Evolutionary conservation across 2,329 filamentous ascomycete species (phyloP), one percentile per base, ranked within the genome.

Genomic region (Corynespora cassiicola): DNA sequence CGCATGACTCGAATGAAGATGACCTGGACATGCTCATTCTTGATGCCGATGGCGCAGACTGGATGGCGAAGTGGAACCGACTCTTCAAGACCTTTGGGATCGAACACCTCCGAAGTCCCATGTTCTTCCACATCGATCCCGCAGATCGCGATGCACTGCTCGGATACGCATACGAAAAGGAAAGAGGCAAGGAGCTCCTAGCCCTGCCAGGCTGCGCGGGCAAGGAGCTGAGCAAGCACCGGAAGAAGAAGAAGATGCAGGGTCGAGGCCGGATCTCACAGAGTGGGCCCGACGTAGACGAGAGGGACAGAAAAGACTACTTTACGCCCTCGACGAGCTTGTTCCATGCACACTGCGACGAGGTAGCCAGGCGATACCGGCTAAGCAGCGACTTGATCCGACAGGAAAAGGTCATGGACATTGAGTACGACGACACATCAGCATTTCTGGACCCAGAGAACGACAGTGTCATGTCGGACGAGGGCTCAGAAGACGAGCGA

Each of bases 51-150:
- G 80, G 78, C 0, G 69, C 77, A 31, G 57, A 71, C 28, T 92
- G 87, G 87, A 81, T 92, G 75, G 69, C 77, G 7, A 76, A 81
- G 25, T 92, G 88, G 88, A 81, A 87, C 28, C 71, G 75, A 10
- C 76, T 86, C 3, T 92, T 92, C 66, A 72, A 76, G 20, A 79
- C 78, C 3, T 81, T 89, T 28, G 78, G 84, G 31, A 92, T 92
- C 30, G 75, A 78, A 1, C 81, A 90, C 54, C 71, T 94, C 24
- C 77, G 88, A 11, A 90, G 86, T 50, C 88, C 87, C 0, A 87
- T 92, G 85, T 87, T 91, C 56, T 92, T 90, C 71, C 88, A 94
- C 58, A 76, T 88, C 10, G 87, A 92, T 56, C 88, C 88, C 0
- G 75, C 79, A 1, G 87, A 92, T 63, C 75, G 87, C 2, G 88